These are phyloP conservation scores for Strobilomyces echinocephalus DNA, from an alignment of 768 basidiomycete species.

Conservation along the genomic window DNA sequence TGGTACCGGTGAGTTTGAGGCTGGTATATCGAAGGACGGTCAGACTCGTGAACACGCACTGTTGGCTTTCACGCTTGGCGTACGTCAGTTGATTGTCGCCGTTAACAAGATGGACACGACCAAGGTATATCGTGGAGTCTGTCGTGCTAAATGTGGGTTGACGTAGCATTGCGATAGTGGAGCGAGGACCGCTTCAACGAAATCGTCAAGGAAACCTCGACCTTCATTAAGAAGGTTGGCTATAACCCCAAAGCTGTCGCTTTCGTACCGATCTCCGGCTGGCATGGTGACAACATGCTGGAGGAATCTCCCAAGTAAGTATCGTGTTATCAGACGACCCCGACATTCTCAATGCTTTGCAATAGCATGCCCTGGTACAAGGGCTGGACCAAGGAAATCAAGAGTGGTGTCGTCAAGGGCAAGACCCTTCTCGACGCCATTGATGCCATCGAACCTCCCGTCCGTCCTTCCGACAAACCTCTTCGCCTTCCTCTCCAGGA, in stretches of 20 bases:
- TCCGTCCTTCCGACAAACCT: conserved; percentile 97
- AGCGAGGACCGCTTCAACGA: conserved; percentile 99
- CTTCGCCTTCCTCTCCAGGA: conserved; percentile 99
- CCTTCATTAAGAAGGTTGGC: conserved; percentile 99
- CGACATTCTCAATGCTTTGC: conserved; percentile 14
- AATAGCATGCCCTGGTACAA: conserved; percentile 98
- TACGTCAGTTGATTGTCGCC: conserved; percentile 98
- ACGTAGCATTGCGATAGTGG: conserved; percentile 57
- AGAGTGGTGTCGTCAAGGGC: conserved; percentile 89
- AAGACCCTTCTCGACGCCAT: conserved; percentile 99
- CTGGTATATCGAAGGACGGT: conserved; percentile 99
- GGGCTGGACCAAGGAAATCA: conserved; percentile 98
- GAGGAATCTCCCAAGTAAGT: conserved; percentile 93
- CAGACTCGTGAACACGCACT: conserved; percentile 99
- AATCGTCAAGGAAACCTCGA: conserved; percentile 96
- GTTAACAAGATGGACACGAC: conserved; percentile 99
- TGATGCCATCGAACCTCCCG: conserved; percentile 97
- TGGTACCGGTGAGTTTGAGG: conserved; percentile 99
- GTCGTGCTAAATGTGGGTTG: not conserved
- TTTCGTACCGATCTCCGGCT: conserved; percentile 99
- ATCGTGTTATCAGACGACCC: not conserved
- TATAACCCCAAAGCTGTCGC: conserved; percentile 99
- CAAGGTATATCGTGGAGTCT: conserved; percentile 51
- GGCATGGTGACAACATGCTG: conserved; percentile 99
- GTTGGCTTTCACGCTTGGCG: conserved; percentile 99